Evolutionary conservation across 2,329 filamentous ascomycete species (phyloP), one percentile per base, ranked within the genome.

Genomic region (Alternaria triticimaculans): DNA sequence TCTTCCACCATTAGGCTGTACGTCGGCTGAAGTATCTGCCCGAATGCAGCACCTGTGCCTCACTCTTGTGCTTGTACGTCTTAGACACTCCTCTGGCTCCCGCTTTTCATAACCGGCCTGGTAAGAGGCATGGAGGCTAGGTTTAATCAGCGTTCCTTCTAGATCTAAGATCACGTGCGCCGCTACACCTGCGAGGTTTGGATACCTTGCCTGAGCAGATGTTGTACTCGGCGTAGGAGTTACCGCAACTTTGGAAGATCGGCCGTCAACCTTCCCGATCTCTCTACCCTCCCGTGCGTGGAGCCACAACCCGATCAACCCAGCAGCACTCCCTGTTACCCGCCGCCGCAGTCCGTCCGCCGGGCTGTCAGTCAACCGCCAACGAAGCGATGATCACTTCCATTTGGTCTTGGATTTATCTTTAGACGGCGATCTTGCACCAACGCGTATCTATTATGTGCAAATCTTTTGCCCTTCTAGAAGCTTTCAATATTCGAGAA

Each of bases 21-120:
- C 26, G 26, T 59, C 57, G 20, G 48, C 53, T 55, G 57, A 41
- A 54, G 49, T 21, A 37, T 37, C 45, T 54, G 41, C 49, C 57
- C 41, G 26, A 45, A 54, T 46, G 26, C 41, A 45, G 12, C 41
- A n/a, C 28, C 30, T 53, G 18, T 28, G 30, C 56, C 23, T 44
- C 28, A 51, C 33, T 21, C 43, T 28, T 37, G 44, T 48, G 20
- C 55, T 43, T 50, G 37, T 41, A 41, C 30, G 12, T 53, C 49
- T 25, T 18, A 18, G 37, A 41, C 37, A n/a, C 30, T 21, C 49
- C 20, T 41, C 20, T 25, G 49, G 49, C 49, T 53, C 21, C 49
- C 20, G 49, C 14, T n/a, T 41, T 25, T 18, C 14, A 14, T 25
- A 25, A 23, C 20, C 49, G 49, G n/a, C 9, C 20, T 21, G 37